phyloP scores from a whole-genome alignment of 164 flowering plant species.

The Magnolia changhungtana region DNA sequence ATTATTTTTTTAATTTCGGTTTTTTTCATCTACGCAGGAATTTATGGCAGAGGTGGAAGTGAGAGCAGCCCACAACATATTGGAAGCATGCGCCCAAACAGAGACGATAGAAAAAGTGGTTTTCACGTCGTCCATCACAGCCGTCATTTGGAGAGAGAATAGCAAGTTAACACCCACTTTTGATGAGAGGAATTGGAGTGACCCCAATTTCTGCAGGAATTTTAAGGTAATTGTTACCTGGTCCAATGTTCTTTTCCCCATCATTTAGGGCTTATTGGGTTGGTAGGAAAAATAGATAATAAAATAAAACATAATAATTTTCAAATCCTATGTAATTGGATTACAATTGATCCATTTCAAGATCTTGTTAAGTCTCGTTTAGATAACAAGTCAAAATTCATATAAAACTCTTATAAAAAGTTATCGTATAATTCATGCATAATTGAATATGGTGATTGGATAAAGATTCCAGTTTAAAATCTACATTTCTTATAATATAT shows the following conservation, averaged over 20 bases:
- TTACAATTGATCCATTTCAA: no score
- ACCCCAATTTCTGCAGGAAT: constrained; percentile 53
- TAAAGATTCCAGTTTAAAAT: no score
- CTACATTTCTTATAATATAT: no score
- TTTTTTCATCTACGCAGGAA: constrained; percentile 40
- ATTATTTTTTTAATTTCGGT: background rate
- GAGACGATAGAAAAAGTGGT: constrained; percentile 72
- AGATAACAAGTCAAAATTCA: no score
- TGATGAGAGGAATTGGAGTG: constrained; percentile 72
- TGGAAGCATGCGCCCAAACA: constrained; percentile 83
- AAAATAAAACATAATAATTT: no score
- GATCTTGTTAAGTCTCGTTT: no score
- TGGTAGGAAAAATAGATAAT: no score
- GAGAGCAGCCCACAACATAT: constrained; percentile 75
- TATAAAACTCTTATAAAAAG: no score
- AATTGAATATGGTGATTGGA: no score
- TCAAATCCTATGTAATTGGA: no score
- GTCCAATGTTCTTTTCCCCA: background rate
- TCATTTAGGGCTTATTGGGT: no score
- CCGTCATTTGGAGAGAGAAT: constrained; percentile 61
- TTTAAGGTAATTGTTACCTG: constrained; percentile 46
- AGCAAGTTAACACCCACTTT: constrained; percentile 27
- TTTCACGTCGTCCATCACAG: constrained; percentile 75
- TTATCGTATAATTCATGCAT: no score
- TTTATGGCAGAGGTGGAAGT: constrained; percentile 65